Base-by-base conservation (phyloP, 1,284 basidiomycete genomes). In the Ustilago curta region DNA sequence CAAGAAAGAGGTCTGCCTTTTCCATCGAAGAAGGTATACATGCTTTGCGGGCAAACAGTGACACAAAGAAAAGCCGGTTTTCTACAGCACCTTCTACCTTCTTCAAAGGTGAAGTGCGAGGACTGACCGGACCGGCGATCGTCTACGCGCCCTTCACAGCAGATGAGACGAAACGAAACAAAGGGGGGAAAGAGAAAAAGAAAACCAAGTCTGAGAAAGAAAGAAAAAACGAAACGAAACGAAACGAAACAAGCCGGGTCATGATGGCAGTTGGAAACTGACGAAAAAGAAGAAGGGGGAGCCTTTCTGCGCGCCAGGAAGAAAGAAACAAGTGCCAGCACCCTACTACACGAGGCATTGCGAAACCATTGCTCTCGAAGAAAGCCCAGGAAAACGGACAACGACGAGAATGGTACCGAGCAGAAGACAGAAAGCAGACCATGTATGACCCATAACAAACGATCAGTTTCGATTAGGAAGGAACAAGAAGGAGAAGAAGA, bases 61-160 rank as follows among this genome's bases (percentile, higher is more conserved):
- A 51, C 45, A 37, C 35, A 37, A 44, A 55, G 45, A 69, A 65
- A 70, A 65, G 55, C 62, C 62, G 40, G 62, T 42, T 65, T 70
- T 60, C 62, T 61, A 54, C 50, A 61, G 49, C 58, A 58, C 62
- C 58, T 58, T 54, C 35, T 48, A 18, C 29, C 45, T 45, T 45
- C 35, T 44, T 11, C 16, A 23, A 58, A 49, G 45, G 53, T 44
- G 52, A 65, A 54, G 59, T 50, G 56, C 61, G 62, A 59, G 53
- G 54, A 64, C 57, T 53, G 68, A 70, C 61, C 68, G 68, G 39
- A 39, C 68, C 68, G 58, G 61, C 68, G 68, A 70, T 65, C 61
- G 58, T 70, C 68, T 49, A 70, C 68, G 54, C 68, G 53, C 58
- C 44, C 56, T 48, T 35, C 44, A 60, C 57, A 64, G 56, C 68